Conservation (phyloP, 345 rosid species). For the Eutrema japonicum region DNA sequence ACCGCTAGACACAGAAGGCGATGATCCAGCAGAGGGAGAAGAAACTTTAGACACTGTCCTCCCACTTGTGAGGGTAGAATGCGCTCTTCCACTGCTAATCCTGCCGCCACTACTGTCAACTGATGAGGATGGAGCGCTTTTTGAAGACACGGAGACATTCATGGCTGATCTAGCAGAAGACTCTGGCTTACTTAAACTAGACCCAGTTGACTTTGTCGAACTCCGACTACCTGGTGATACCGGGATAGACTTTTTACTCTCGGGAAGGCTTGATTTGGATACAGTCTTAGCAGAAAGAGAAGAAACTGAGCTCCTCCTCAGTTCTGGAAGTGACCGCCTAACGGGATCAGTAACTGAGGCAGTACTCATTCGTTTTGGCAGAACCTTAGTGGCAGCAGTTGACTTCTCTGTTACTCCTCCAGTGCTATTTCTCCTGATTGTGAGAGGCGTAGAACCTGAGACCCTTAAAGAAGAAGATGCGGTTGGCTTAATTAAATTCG, state of each 20-base stretch:
- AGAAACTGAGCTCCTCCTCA: constrained; percentile 78
- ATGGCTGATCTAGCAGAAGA: constrained; percentile 56
- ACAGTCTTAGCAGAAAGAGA: constrained; percentile 60
- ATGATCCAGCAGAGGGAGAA: constrained; percentile 64
- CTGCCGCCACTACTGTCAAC: constrained; percentile 66
- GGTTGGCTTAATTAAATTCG: constrained; percentile 53
- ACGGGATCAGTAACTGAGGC: constrained; percentile 53
- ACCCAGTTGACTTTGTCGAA: constrained; percentile 57
- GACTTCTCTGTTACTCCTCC: constrained; percentile 78
- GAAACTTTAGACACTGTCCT: constrained; percentile 64
- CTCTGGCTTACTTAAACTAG: constrained; percentile 55
- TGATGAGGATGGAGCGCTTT: constrained; percentile 62
- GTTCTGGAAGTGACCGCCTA: constrained; percentile 82
- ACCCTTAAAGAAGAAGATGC: constrained; percentile 50
- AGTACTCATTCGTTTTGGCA: constrained; percentile 52
- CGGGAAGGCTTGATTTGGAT: constrained; percentile 52
- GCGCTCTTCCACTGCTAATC: constrained; percentile 44
- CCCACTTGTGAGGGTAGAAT: constrained; percentile 42
- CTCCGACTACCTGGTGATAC: constrained; percentile 56
- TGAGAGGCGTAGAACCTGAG: constrained; percentile 55
- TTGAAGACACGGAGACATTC: constrained; percentile 59
- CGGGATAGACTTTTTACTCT: constrained; percentile 54
- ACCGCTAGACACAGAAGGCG: constrained; percentile 72
- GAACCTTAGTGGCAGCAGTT: constrained; percentile 42
- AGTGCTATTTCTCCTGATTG: constrained; percentile 78